Evolutionary conservation across 1,139 yeast genomes (phyloP).

Genomic region (Diutina catenulata): DNA sequence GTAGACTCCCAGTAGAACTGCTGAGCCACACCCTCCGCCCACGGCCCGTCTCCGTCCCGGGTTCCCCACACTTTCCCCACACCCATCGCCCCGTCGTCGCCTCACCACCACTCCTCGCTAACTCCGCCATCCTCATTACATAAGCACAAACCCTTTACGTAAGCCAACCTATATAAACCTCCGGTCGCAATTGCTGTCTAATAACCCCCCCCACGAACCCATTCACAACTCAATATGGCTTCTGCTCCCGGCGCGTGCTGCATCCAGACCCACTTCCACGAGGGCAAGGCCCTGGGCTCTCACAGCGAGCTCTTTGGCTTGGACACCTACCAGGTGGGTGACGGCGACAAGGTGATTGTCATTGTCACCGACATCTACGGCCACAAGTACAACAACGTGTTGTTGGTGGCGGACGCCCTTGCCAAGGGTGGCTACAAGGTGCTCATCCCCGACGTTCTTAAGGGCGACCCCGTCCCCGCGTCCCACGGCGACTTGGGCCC

Average conservation of each 20-base stretch:
- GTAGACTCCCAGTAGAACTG: too few relatives aligned
- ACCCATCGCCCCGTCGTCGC: too few relatives aligned
- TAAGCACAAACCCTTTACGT: too few relatives aligned
- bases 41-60: too few relatives aligned
- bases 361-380: slow-evolving; percentile 66
- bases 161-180: background rate
- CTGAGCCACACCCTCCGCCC: too few relatives aligned
- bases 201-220: background rate
- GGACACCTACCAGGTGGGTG: slow-evolving; percentile 46
- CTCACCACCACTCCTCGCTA: too few relatives aligned
- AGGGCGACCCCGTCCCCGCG: slow-evolving; percentile 32
- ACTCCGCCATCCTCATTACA: too few relatives aligned
- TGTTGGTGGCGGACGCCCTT: slow-evolving; percentile 60
- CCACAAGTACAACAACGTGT: slow-evolving; percentile 38
- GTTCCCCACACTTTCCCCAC: too few relatives aligned
- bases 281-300: slow-evolving; percentile 39
- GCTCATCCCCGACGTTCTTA: slow-evolving; percentile 61
- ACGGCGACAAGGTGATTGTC: slow-evolving; percentile 29
- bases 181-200: background rate
- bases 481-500: slow-evolving; percentile 17
- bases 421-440: slow-evolving; percentile 46
- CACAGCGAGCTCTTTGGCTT: slow-evolving; percentile 30
- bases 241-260: slow-evolving; percentile 34
- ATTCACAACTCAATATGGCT: slow-evolving; percentile 26
- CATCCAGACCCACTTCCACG: slow-evolving; percentile 21